phyloP scores from a whole-genome alignment of 1,139 yeast genomes.

The Ashbya aceris region DNA sequence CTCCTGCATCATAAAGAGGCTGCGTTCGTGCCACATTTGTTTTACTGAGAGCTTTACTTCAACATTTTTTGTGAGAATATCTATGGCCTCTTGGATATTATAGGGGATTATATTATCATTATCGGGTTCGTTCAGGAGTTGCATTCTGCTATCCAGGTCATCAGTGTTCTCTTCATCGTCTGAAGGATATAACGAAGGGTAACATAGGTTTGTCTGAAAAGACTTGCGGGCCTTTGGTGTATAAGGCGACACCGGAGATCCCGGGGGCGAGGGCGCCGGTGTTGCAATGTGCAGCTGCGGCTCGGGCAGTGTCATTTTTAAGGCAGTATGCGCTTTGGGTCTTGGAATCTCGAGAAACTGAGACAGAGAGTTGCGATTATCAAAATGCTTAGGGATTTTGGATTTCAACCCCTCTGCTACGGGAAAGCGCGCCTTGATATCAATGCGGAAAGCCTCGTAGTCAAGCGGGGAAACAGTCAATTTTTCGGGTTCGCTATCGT shows the following conservation, averaged over 20 bases:
- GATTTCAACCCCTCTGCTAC: slow-evolving; percentile 45
- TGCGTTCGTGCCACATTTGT: slow-evolving; percentile 66
- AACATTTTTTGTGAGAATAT: slow-evolving; percentile 51
- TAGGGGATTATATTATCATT: slow-evolving; percentile 42
- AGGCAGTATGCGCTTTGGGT: slow-evolving; percentile 42
- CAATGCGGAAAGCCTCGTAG: slow-evolving; percentile 70
- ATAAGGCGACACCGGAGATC: slow-evolving; percentile 41
- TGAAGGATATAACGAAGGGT: slow-evolving; percentile 71
- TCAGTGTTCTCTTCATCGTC: slow-evolving; percentile 23
- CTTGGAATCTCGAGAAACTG: slow-evolving; percentile 54
- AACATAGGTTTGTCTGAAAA: slow-evolving; percentile 69
- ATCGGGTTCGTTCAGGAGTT: slow-evolving; percentile 5
- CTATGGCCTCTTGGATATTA: slow-evolving; percentile 72
- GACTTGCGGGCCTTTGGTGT: slow-evolving; percentile 51
- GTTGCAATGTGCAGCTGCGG: slow-evolving; percentile 74
- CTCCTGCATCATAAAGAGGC: slow-evolving; percentile 63
- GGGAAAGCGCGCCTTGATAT: slow-evolving; percentile 67
- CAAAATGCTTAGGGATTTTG: slow-evolving; percentile 37
- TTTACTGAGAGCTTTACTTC: slow-evolving; percentile 53
- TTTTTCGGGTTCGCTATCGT: slow-evolving; percentile 24
- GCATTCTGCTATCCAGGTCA: slow-evolving; percentile 12
- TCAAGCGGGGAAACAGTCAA: slow-evolving; percentile 66
- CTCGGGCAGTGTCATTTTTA: slow-evolving; percentile 41
- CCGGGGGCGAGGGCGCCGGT: slow-evolving; percentile 80
- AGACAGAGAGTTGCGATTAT: slow-evolving; percentile 45